Conservation (phyloP, 2,329 filamentous ascomycete species). For the Botrytis elliptica region DNA sequence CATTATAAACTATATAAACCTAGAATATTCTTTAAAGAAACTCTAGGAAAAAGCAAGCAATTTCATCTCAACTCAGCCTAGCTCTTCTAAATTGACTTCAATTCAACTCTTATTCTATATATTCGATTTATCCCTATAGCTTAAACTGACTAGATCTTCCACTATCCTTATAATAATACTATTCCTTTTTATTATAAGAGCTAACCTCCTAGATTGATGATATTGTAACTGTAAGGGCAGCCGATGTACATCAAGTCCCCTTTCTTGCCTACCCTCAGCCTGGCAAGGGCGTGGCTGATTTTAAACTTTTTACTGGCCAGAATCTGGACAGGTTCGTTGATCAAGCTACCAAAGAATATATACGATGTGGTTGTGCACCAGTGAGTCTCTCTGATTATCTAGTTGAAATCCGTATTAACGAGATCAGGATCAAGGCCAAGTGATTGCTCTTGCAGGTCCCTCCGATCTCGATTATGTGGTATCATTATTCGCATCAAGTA, state of each 20-base stretch:
- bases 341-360: constrained; percentile 23
- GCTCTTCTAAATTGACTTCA: no score
- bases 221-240: constrained; percentile 22
- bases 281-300: constrained; percentile 25
- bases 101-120: no score
- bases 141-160: no score
- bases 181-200: no score
- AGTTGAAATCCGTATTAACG: not conserved
- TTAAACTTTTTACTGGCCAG: constrained; percentile 26
- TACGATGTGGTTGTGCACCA: constrained; percentile 9
- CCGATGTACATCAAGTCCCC: constrained; percentile 23
- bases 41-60: no score
- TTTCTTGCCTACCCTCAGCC: constrained; percentile 26
- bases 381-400: not conserved
- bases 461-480: constrained; percentile 49
- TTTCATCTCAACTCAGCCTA: no score
- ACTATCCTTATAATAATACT: no score
- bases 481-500: constrained; percentile 50
- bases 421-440: constrained; percentile 15
- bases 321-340: constrained; percentile 26
- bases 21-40: no score
- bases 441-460: constrained; percentile 32
- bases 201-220: no score
- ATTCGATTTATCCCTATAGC: no score
- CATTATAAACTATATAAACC: no score